Conservation (phyloP, 345 rosid species). For the Euphorbia peplus region DNA sequence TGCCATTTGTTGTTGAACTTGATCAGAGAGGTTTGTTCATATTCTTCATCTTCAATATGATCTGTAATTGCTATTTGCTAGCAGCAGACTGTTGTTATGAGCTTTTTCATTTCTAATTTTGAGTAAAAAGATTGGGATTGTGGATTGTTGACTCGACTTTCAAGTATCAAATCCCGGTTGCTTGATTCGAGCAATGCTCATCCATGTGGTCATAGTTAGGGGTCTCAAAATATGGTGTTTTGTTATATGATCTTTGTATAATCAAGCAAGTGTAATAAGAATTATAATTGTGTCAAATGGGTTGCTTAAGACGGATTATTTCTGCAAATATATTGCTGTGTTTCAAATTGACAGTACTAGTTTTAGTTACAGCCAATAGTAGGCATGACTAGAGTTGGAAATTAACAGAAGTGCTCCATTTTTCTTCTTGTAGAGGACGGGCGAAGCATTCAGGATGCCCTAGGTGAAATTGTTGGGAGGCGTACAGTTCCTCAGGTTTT, state of each 20-base stretch:
- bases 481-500: constrained; percentile 95
- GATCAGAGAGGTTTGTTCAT: constrained; percentile 68
- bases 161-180: background rate
- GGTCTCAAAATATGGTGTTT: too few relatives aligned
- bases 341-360: too few relatives aligned
- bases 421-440: constrained; percentile 61
- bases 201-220: background rate
- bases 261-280: too few relatives aligned
- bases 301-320: too few relatives aligned
- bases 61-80: background rate
- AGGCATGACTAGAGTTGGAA: background rate
- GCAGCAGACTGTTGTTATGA: background rate
- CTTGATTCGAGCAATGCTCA: background rate
- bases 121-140: background rate
- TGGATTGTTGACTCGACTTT: background rate
- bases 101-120: background rate
- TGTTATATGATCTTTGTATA: too few relatives aligned
- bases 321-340: too few relatives aligned
- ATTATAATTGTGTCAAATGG: too few relatives aligned
- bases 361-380: too few relatives aligned
- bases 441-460: constrained; percentile 57
- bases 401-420: background rate
- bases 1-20: constrained; percentile 78
- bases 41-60: background rate
- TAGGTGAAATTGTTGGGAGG: constrained; percentile 56